A percentile compares a stretch with the other conserved stretches of the same genome.
Evolutionary conservation across 2,329 filamentous ascomycete genomes (phyloP).

Genomic region (Fragosphaeria purpurea): DNA sequence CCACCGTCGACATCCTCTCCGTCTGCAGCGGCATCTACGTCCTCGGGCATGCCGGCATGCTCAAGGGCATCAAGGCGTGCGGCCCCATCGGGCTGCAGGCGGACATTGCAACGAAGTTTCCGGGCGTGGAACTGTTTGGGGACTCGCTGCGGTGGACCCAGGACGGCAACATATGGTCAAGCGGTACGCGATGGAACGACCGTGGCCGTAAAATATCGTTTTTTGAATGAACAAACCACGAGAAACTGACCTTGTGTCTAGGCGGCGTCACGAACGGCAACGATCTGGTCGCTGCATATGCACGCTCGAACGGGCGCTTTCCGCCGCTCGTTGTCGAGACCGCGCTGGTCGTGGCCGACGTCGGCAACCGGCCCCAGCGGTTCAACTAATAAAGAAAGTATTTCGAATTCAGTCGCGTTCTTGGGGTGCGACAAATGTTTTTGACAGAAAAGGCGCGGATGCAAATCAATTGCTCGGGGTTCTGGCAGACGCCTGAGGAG

Average conservation of each 20-base stretch:
- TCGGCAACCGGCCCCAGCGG: constrained; percentile 36
- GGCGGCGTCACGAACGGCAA: constrained; percentile 48
- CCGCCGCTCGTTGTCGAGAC: constrained; percentile 34
- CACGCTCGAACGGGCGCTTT: constrained; percentile 32
- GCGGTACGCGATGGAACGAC: constrained; percentile 28
- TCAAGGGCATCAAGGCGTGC: constrained; percentile 34
- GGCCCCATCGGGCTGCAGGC: constrained; percentile 28
- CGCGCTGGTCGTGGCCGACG: constrained; percentile 33
- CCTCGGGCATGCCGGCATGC: constrained; percentile 37
- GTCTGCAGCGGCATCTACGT: constrained; percentile 42
- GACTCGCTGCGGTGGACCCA: constrained; percentile 38
- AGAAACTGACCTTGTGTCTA: neutral
- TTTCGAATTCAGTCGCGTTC: too few relatives aligned
- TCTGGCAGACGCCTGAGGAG: too few relatives aligned
- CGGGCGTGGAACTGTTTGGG: constrained; percentile 23
- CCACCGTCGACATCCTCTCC: constrained; percentile 36
- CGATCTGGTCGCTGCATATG: constrained; percentile 44
- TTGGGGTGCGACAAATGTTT: too few relatives aligned
- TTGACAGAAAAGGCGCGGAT: too few relatives aligned
- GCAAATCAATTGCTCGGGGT: too few relatives aligned
- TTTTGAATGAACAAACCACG: neutral
- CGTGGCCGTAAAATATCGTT: neutral
- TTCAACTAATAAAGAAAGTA: constrained; percentile 19
- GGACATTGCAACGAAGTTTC: constrained; percentile 2
- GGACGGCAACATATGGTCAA: constrained; percentile 46